Base-by-base conservation (phyloP, 495 filamentous ascomycete species). In the Daldinia concentrica region DNA sequence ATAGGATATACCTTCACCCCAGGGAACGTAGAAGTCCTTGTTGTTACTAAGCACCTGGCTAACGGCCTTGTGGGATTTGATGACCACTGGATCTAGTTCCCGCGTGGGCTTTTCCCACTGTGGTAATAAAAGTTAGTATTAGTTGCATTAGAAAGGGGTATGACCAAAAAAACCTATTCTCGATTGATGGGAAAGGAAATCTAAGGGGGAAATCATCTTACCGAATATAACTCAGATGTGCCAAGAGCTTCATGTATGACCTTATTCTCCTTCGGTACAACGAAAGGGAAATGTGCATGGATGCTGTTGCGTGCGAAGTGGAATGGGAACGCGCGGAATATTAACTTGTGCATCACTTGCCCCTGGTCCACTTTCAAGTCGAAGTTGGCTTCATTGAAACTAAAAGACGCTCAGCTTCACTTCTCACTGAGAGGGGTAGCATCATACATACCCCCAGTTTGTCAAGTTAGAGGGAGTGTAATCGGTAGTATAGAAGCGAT, bases 261-360 rank as follows among this genome's bases (percentile, higher is more conserved):
- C 22, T 80, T 80, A 78, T 92, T 93, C 79, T 93, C 91, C 32
- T 79, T 72, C 9, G 91, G 91, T 29, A 91, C 86, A 17, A 90
- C 91, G 80, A 94, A 88, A 3, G 91, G 91, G 77, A 90, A 91
- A 75, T 90, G 88, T 29, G 90, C 89, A 69, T 92, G 91, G 68
- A 93, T 86, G 15, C 89, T 92, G 78, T 92, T 89, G 22, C 78
- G 74, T 74, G 87, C 88, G 83, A 89, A 92, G 69, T 86, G 85
- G 68, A 88, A 84, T 8, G 91, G 91, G 81, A 93, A 92, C 22
- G 90, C 87, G 50, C 89, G 86, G 54, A 88, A 78, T 62, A 90
- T 86, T 60, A 93, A 81, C 79, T 92, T 93, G 79, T 91, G 91
- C 74, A 91, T 86, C 4, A 92, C 88, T 69, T 88, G 90, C 14